Percentiles rank a stretch among this genome's conserved stretches.
These are phyloP conservation scores for Eimeria falciformis DNA, from an alignment of 169 alveolate species.

Conservation along the genomic window DNA sequence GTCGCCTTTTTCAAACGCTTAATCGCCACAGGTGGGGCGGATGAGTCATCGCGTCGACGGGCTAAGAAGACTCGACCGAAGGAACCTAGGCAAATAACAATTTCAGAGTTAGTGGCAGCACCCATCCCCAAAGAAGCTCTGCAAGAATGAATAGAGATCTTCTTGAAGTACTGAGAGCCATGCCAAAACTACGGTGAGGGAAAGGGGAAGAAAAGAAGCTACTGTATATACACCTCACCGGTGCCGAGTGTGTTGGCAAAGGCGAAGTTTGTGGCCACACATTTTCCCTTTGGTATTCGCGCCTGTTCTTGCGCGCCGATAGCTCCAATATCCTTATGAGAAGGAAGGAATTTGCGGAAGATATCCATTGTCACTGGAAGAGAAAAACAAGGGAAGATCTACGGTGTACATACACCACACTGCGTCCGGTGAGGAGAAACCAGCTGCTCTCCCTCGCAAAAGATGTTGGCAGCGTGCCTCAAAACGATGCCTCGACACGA, in stretches of 20 bases:
- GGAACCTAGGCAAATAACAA: constrained; percentile 84
- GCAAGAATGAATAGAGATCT: no score
- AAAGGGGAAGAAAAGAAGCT: not conserved
- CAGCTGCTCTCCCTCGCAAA: no score
- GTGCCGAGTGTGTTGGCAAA: constrained; percentile 73
- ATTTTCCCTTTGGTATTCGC: constrained; percentile 63
- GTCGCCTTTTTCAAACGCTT: constrained; percentile 88
- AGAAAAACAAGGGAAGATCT: not conserved
- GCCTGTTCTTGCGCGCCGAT: not conserved
- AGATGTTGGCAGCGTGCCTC: no score
- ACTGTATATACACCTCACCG: not conserved
- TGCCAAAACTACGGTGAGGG: not conserved
- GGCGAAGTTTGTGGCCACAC: constrained; percentile 55
- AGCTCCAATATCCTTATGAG: not conserved
- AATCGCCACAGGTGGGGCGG: constrained; percentile 84
- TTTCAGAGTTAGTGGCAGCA: constrained; percentile 5
- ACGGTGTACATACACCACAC: not conserved
- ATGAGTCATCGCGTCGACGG: constrained; percentile 75
- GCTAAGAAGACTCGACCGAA: constrained; percentile 94
- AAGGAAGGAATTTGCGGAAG: constrained; percentile 64
- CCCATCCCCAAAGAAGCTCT: no score
- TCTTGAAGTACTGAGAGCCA: no score
- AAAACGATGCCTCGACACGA: no score
- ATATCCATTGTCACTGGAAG: constrained; percentile 47
- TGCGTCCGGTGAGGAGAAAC: not conserved